phyloP scores from a whole-genome alignment of 1,284 basidiomycete genomes.

The Puccinia horiana region DNA sequence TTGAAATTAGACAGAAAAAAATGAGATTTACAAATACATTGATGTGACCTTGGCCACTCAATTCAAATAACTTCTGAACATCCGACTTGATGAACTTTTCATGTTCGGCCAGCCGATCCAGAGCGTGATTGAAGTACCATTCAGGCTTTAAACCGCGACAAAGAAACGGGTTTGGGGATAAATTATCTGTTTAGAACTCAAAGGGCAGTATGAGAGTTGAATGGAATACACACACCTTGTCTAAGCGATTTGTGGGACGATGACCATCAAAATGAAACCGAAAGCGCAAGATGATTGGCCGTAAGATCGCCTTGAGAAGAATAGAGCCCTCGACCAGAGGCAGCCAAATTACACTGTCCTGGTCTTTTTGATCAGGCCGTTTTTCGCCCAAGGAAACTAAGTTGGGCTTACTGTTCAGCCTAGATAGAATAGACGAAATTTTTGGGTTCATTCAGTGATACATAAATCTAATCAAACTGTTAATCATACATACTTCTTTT shows the following conservation, averaged over 20 bases:
- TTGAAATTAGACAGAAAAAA: background rate
- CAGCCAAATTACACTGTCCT: background rate
- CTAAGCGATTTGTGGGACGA: constrained; percentile 82
- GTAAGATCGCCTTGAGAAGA: constrained; percentile 73
- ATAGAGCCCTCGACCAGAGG: constrained; percentile 5
- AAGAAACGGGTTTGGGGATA: constrained; percentile 23
- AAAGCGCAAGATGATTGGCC: constrained; percentile 82
- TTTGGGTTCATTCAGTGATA: background rate
- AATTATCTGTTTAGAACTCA: background rate
- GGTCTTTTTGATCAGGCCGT: background rate
- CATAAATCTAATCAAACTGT: too few species aligned
- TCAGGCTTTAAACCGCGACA: constrained; percentile 67
- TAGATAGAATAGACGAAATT: background rate
- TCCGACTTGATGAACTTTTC: constrained; percentile 30
- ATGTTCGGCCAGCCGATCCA: constrained; percentile 66
- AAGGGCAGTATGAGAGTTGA: background rate
- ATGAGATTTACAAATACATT: constrained; percentile 54
- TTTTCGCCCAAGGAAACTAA: background rate
- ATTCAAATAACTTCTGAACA: constrained; percentile 35
- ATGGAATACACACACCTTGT: constrained; percentile 64
- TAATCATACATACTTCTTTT: constrained; percentile 11
- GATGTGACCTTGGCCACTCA: constrained; percentile 24
- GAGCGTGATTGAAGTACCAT: constrained; percentile 91
- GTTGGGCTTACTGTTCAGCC: background rate
- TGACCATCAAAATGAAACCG: constrained; percentile 91